phyloP scores from a whole-genome alignment of 257 asterid species.

The Linderniella brevidens region DNA sequence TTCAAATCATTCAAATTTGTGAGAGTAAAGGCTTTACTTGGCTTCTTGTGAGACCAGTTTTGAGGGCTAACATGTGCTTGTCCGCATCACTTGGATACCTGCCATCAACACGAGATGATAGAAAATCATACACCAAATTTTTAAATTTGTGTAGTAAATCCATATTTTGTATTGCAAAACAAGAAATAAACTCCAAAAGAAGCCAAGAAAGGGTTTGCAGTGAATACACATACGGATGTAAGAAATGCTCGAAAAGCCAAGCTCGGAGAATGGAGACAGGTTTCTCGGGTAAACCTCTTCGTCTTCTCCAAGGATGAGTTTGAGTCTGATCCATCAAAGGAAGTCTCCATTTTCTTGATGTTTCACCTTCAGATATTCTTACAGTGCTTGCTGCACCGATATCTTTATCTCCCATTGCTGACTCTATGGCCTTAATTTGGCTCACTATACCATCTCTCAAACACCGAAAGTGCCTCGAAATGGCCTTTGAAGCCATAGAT shows the following conservation, averaged over 20 bases:
- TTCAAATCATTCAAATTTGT: too few species aligned
- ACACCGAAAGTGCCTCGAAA: conserved; percentile 78
- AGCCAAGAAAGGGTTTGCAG: not conserved
- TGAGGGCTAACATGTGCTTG: conserved; percentile 88
- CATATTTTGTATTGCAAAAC: not conserved
- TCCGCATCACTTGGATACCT: conserved; percentile 99
- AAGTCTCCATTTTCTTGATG: conserved; percentile 79
- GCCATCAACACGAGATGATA: conserved; percentile 6
- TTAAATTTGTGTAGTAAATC: not conserved
- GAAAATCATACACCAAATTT: too few species aligned
- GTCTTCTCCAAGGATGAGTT: conserved; percentile 47
- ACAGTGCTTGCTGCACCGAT: conserved; percentile 25
- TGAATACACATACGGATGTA: conserved; percentile 38
- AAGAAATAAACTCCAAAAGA: not conserved
- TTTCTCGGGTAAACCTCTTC: conserved; percentile 75
- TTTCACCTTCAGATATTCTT: conserved; percentile 59
- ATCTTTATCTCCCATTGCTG: conserved; percentile 71
- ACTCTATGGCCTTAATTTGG: conserved; percentile 44
- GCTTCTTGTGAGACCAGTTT: conserved; percentile 95
- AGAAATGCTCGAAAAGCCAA: conserved; percentile 96
- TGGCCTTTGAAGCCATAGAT: conserved; percentile 55
- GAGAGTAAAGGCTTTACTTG: conserved; percentile 49
- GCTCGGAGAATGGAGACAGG: conserved; percentile 66
- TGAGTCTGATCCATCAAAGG: too few species aligned
- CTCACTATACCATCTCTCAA: conserved; percentile 47